Percentiles rank a stretch among this genome's conserved stretches.
Conservation (phyloP, 768 basidiomycete species). For the Kondoa subrosea region DNA sequence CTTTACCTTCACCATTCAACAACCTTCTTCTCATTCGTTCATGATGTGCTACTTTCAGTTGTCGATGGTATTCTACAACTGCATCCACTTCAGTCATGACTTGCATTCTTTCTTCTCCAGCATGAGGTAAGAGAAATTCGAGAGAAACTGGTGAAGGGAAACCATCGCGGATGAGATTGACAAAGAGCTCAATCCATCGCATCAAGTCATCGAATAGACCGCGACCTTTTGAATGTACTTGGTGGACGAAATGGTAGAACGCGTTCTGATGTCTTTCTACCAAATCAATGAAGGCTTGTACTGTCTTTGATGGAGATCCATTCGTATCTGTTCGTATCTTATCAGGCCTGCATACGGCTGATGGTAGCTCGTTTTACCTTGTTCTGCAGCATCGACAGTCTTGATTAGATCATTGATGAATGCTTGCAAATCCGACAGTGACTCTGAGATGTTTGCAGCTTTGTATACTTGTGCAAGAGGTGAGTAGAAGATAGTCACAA, state of each 20-base stretch:
- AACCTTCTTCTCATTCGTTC: conserved; percentile 77
- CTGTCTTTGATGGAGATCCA: conserved; percentile 66
- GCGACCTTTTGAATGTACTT: conserved; percentile 91
- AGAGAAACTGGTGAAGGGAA: conserved; percentile 56
- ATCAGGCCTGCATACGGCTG: no score
- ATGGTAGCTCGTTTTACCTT: no score
- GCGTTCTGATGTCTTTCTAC: conserved; percentile 85
- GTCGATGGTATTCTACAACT: conserved; percentile 81
- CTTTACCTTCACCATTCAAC: conserved; percentile 39
- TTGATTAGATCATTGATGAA: conserved; percentile 88
- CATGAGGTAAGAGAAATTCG: conserved; percentile 75
- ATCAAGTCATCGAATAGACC: conserved; percentile 83
- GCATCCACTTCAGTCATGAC: conserved; percentile 75
- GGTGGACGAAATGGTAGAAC: conserved; percentile 95
- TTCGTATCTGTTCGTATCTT: no score
- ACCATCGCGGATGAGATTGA: conserved; percentile 77
- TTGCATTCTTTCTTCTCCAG: conserved; percentile 52
- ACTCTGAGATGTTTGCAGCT: conserved; percentile 92
- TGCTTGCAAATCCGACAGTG: conserved; percentile 71
- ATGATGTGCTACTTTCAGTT: conserved; percentile 81
- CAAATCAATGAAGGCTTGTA: conserved; percentile 82
- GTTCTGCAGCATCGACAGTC: conserved; percentile 82
- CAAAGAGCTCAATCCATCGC: conserved; percentile 91
- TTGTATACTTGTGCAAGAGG: conserved; percentile 93
- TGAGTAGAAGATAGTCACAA: conserved; percentile 95